Conservation (phyloP, 805 yeast genomes). For the Candida vartiovaarae region DNA sequence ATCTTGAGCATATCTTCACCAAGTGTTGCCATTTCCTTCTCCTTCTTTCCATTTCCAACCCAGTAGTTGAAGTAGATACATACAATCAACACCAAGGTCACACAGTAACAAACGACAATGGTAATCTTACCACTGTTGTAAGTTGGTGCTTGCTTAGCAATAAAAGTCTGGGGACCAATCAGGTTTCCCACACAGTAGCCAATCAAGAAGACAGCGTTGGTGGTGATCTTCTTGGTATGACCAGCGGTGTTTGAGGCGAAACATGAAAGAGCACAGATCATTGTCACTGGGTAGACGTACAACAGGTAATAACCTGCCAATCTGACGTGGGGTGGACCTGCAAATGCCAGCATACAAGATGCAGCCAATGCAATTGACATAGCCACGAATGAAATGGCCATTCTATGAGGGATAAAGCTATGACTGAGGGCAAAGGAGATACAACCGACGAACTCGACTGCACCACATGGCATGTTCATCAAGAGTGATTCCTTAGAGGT, state of each 20-base stretch:
- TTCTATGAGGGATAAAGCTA: slow-evolving; percentile 17
- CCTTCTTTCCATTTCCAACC: slow-evolving; percentile 39
- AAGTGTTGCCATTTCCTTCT: slow-evolving; percentile 21
- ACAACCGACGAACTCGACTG: slow-evolving; percentile 23
- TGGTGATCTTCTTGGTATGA: slow-evolving; percentile 61
- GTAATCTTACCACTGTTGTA: slow-evolving; percentile 47
- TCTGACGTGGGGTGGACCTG: slow-evolving; percentile 21
- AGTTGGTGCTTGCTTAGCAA: slow-evolving; percentile 47
- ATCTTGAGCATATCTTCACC: slow-evolving; percentile 19
- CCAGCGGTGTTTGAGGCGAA: slow-evolving; percentile 56
- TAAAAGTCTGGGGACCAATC: slow-evolving; percentile 70
- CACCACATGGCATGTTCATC: slow-evolving; percentile 31
- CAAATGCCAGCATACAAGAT: slow-evolving; percentile 28
- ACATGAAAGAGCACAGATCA: slow-evolving; percentile 28
- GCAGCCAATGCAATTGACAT: slow-evolving; percentile 22
- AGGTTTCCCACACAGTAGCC: slow-evolving; percentile 65
- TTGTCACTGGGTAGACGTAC: slow-evolving; percentile 30
- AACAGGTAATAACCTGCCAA: slow-evolving; percentile 24
- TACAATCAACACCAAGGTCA: slow-evolving; percentile 32
- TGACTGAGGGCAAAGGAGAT: slow-evolving; percentile 23
- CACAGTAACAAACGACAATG: slow-evolving; percentile 24
- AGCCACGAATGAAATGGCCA: slow-evolving; percentile 19
- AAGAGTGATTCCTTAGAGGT: slow-evolving; percentile 6
- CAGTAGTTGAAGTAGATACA: slow-evolving; percentile 23
- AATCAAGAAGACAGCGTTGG: slow-evolving; percentile 51